These are phyloP conservation scores for Cystofilobasidium bisporidii DNA, from an alignment of 768 basidiomycete genomes.

Conservation along the genomic window DNA sequence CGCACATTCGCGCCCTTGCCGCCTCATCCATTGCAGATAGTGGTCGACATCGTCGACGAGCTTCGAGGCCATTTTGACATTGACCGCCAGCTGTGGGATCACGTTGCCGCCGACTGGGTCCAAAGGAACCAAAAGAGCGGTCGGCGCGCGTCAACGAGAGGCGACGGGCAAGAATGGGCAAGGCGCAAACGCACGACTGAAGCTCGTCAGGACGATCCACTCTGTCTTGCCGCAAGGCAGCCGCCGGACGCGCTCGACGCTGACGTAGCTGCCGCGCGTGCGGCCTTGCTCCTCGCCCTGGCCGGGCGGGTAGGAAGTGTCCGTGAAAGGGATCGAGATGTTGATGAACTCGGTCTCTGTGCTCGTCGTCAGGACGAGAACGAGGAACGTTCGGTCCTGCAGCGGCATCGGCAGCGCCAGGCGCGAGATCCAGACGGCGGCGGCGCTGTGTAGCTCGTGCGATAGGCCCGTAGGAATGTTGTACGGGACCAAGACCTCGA, in stretches of 20 bases:
- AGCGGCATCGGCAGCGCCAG: not conserved
- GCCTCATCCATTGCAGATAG: not conserved
- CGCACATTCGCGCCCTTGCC: no score
- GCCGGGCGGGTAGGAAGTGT: not conserved
- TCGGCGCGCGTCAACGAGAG: not conserved
- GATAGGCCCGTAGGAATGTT: not conserved
- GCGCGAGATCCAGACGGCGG: slow-evolving; percentile 4
- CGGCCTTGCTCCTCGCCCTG: not conserved
- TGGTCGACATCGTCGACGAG: slow-evolving; percentile 1
- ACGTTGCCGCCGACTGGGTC: not conserved
- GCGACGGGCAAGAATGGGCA: not conserved
- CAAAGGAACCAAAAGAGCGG: not conserved
- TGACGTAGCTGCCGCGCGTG: not conserved
- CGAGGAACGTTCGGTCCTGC: slow-evolving; percentile 3
- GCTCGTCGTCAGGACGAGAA: not conserved
- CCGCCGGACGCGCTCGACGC: not conserved
- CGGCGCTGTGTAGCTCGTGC: not conserved
- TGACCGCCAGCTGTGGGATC: not conserved
- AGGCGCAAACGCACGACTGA: not conserved
- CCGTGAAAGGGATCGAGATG: not conserved
- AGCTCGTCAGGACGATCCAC: slow-evolving; percentile 5
- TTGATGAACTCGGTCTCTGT: not conserved
- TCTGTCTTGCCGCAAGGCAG: not conserved
- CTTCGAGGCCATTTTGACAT: not conserved
- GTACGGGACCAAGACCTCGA: not conserved